Base-by-base conservation (phyloP, 805 yeast genomes). In the Jamesozyma jinghongensis region DNA sequence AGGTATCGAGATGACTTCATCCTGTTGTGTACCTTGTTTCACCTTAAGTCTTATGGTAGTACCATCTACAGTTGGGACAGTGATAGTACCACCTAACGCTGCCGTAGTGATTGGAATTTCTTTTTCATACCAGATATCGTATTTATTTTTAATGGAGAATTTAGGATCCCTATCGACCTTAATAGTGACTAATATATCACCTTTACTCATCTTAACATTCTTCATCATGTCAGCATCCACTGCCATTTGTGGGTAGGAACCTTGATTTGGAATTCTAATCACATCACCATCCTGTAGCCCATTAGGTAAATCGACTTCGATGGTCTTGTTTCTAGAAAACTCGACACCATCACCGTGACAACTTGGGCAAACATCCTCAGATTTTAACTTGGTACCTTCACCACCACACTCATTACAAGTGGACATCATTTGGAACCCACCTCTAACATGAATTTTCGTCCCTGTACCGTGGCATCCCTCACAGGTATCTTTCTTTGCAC, bases 351-450 rank as follows among this genome's bases (percentile, higher is more conserved):
- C 80, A 38, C 97, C 97, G 49, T 80, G 88, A 66, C 99, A 92
- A 1, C 79, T 60, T 1, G 58, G 54, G 71, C 99, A 92, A 40
- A 77, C 77, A 56, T 86, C 87, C 12, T 68, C 65, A 16, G 73
- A 69, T 36, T 79, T 74, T 37, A 87, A 77, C 3, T 69, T 71
- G 1, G 86, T 92, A 40, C 99, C 99, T 5, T 84, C 68, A 32
- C 99, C 99, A 34, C 73, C 78, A 70, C 99, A 92, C 3, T 79
- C 67, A 37, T 71, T 71, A 72, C 99, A 92, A 11, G 96, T 86
- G 0, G 95, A 79, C 3, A 95, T 81, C 95, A 92, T 87, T 54
- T 88, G 96, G 74, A 90, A 92, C 0, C 97, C 97, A 3, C 94
- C 96, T 50, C 81, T 73, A 36, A 79, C 70, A 53, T 90, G 97